Percentiles rank a stretch among this genome's conserved stretches.
Conservation (phyloP, 1,284 basidiomycete genomes). For the Ceratobasidium sp. region DNA sequence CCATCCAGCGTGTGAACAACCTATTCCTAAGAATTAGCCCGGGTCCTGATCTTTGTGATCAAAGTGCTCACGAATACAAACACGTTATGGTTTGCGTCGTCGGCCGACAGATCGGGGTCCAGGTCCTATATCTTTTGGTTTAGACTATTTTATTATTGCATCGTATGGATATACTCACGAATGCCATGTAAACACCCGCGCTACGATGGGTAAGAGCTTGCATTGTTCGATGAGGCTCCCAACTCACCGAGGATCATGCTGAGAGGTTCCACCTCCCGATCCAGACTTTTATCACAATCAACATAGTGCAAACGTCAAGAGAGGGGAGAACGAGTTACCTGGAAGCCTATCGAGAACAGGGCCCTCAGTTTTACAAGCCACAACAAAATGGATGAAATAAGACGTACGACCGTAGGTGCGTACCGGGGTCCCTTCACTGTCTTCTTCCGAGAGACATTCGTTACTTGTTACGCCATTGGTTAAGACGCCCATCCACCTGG, state of each 20-base stretch:
- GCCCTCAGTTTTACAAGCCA: too few species aligned
- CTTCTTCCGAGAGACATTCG: not conserved
- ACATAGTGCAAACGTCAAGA: not conserved
- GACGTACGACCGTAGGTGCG: not conserved
- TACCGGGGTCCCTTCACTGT: not conserved
- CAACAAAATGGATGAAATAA: too few species aligned
- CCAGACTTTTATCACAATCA: not conserved
- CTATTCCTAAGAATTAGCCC: not conserved
- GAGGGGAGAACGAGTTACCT: not conserved
- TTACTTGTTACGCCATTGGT: too few species aligned
- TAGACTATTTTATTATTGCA: not conserved
- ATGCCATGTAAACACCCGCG: slow-evolving; percentile 4
- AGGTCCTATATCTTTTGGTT: slow-evolving; percentile 2
- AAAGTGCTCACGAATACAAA: not conserved
- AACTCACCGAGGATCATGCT: not conserved
- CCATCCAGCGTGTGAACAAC: slow-evolving; percentile 1
- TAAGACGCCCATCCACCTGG: not conserved
- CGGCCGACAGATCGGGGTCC: slow-evolving; percentile 14
- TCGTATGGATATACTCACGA: not conserved
- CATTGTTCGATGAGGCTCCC: too few species aligned
- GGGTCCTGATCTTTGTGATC: not conserved
- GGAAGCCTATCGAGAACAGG: not conserved
- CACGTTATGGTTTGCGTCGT: not conserved
- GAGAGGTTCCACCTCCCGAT: not conserved
- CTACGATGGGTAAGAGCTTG: not conserved